Conservation (phyloP, 2,329 filamentous ascomycete species). For the Talaromyces rugulosus region DNA sequence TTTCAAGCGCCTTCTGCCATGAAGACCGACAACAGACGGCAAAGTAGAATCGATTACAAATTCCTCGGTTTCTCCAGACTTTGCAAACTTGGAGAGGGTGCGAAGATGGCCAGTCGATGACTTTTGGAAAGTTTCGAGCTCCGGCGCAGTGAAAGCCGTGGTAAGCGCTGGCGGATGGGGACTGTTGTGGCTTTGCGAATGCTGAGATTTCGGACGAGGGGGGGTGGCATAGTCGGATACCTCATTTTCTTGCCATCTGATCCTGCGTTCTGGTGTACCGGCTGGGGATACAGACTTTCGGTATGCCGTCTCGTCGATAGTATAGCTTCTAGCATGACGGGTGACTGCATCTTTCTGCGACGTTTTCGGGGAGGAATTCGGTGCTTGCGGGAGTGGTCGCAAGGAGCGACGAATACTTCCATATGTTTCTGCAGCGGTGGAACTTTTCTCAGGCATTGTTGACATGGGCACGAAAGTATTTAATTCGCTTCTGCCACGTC, state of each 20-base stretch:
- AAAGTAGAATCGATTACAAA: constrained; percentile 73
- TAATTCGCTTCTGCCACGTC: constrained; percentile 72
- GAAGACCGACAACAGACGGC: constrained; percentile 82
- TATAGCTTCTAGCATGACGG: constrained; percentile 56
- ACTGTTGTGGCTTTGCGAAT: constrained; percentile 27
- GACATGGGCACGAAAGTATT: constrained; percentile 48
- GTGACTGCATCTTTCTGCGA: constrained; percentile 25
- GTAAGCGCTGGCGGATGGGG: constrained; percentile 29
- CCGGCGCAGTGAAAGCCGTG: constrained; percentile 59
- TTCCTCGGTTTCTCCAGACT: constrained; percentile 70
- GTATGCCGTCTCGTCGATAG: constrained; percentile 52
- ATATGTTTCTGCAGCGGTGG: constrained; percentile 62
- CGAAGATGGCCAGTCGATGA: constrained; percentile 88
- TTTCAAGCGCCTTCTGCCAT: constrained; percentile 79
- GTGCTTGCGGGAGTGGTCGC: constrained; percentile 66
- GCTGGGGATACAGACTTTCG: constrained; percentile 30
- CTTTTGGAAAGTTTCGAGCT: constrained; percentile 76
- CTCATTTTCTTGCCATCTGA: constrained; percentile 26
- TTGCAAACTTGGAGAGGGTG: constrained; percentile 76
- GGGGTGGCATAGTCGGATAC: constrained; percentile 23
- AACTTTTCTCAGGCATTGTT: constrained; percentile 19
- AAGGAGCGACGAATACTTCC: constrained; percentile 71
- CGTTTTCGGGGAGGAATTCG: constrained; percentile 45
- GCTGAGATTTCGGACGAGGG: constrained; percentile 25
- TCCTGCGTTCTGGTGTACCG: constrained; percentile 28